These are phyloP conservation scores for Leccinum uliginosum DNA, from an alignment of 768 basidiomycete species.

Conservation along the genomic window DNA sequence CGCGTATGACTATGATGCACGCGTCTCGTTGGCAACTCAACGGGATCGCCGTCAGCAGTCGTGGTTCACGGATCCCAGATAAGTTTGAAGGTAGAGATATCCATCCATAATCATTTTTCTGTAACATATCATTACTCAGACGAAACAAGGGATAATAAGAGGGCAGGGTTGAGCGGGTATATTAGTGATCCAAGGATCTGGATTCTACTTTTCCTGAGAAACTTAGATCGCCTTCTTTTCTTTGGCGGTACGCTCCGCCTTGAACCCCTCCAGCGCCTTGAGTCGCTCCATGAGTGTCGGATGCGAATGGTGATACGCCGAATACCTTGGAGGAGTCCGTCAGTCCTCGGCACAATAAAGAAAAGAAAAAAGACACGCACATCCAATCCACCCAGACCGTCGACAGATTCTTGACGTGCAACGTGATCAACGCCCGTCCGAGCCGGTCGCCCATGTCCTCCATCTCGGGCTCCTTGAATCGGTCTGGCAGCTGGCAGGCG, in stretches of 20 bases:
- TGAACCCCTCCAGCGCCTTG: slow-evolving; percentile 71
- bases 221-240: slow-evolving; percentile 21
- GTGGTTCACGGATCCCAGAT: too few species aligned
- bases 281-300: slow-evolving; percentile 90
- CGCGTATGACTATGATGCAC: too few species aligned
- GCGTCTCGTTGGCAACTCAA: background rate
- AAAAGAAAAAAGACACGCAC: slow-evolving; percentile 31
- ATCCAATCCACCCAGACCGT: slow-evolving; percentile 95
- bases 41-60: background rate
- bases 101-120: background rate
- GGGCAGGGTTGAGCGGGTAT: background rate
- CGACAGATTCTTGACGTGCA: slow-evolving; percentile 90
- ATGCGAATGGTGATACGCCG: slow-evolving; percentile 94
- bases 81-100: background rate
- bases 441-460: slow-evolving; percentile 83
- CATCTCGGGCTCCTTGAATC: slow-evolving; percentile 48
- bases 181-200: background rate
- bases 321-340: slow-evolving; percentile 52
- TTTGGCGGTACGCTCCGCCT: slow-evolving; percentile 34
- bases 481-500: slow-evolving; percentile 66
- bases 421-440: slow-evolving; percentile 72
- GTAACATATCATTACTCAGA: background rate
- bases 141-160: background rate
- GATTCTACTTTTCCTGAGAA: background rate
- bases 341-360: background rate